Base-by-base conservation (phyloP, 306 rosid species). In the Malus fusca region DNA sequence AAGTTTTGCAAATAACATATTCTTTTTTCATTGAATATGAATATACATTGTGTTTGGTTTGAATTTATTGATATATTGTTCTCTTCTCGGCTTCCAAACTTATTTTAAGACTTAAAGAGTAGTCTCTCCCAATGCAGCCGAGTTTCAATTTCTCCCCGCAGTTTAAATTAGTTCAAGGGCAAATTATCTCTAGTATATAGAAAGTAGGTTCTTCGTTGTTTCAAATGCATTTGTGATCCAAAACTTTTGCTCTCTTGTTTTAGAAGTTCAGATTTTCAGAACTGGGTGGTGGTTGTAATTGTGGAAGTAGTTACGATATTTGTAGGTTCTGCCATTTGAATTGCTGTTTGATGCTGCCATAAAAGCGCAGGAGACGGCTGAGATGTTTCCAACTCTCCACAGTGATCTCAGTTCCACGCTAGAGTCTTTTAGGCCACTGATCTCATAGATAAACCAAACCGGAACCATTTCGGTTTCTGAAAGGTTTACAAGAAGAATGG, bases 321-420 rank as follows among this genome's bases (percentile, higher is more conserved):
- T 71, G 30, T 78, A 3, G 75, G 68, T 12, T 83, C 70, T 55
- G 17, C 64, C 58, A 2, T 21, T 78, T 42, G 83, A 26, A 2
- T 60, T 63, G 59, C 65, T 90, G 42, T 12, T 82, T 59, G 30
- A 9, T 8, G 35, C 53, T 0, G 55, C 82, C 26, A 5, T 30
- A 40, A 30, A 80, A 4, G 71, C 30, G 70, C 68, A 60, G 31
- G n/a, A 59, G 11, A 75, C 31, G 26, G 79, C 89, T 7, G 33
- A 62, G n/a, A 64, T 35, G 76, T 87, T 80, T 83, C 58, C 44
- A 52, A 18, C 72, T 26, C 66, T 56, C 12, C 79, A 86, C 3
- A 28, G 58, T 0, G 21, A 23, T 0, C 72, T 90, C 69, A 25
- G 22, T 12, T 0, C 1, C 3, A 88, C 72, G 2, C 74, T 90